phyloP scores from a whole-genome alignment of 73 alveolate genomes.

The Paramecium octaurelia region DNA sequence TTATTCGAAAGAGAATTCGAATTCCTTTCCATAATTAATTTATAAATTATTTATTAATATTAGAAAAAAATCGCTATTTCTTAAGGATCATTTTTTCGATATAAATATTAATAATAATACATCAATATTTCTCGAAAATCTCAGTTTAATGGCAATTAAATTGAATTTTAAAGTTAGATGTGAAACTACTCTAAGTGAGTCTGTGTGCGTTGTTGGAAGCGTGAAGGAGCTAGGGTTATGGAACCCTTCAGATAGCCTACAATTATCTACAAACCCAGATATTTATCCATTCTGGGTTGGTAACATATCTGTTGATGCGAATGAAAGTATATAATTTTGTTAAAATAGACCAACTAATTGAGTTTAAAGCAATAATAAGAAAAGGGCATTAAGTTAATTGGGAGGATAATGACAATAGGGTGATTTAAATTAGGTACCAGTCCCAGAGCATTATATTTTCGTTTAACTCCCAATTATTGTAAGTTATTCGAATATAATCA shows the following conservation, averaged over 20 bases:
- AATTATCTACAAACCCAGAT: background rate
- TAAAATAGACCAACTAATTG: background rate
- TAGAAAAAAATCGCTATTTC: background rate
- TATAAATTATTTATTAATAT: background rate
- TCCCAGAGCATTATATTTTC: background rate
- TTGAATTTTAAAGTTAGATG: slow-evolving; percentile 36
- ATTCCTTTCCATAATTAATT: background rate
- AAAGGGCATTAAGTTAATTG: background rate
- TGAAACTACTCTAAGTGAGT: background rate
- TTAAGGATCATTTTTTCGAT: background rate
- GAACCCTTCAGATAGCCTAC: background rate
- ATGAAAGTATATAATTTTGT: background rate
- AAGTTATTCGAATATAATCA: background rate
- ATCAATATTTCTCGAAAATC: background rate
- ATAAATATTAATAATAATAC: background rate
- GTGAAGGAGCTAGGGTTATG: slow-evolving; percentile 6
- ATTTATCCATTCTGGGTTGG: slow-evolving; percentile 42
- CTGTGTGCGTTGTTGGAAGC: background rate
- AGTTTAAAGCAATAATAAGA: background rate
- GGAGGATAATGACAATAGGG: slow-evolving; percentile 2
- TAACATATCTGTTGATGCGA: background rate
- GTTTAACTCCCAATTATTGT: background rate
- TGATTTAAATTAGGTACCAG: background rate
- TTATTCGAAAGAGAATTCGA: background rate
- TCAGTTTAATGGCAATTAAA: slow-evolving; percentile 18